Conservation (phyloP, 345 rosid genomes). For the Odontarrhena argentea region DNA sequence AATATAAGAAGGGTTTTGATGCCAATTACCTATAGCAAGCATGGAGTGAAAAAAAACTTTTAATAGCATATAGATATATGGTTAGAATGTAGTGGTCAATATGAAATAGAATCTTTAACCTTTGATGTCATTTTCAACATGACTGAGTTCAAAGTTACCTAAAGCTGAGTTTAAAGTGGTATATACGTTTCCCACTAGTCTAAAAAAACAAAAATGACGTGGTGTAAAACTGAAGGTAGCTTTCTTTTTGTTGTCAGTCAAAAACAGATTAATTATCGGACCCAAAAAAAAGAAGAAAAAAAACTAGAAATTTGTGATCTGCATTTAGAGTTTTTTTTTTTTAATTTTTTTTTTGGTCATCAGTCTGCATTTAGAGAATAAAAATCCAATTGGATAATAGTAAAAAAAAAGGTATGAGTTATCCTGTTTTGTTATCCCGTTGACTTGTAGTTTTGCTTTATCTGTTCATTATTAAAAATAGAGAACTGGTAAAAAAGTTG, state of each 20-base stretch:
- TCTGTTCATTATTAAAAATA: not conserved
- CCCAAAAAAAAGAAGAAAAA: no score
- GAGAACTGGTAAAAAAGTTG: not conserved
- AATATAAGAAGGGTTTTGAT: not conserved
- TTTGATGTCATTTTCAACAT: slow-evolving; percentile 32
- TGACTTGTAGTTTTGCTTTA: not conserved
- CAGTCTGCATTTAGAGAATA: not conserved
- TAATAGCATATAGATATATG: not conserved
- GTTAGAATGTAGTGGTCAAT: not conserved
- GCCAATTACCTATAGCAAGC: not conserved
- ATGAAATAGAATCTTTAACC: not conserved
- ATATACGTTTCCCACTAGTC: slow-evolving; percentile 24
- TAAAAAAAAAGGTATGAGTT: not conserved
- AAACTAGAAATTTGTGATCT: no score
- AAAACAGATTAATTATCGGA: no score
- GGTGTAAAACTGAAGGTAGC: no score
- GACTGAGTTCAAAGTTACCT: slow-evolving; percentile 22
- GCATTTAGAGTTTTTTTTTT: no score
- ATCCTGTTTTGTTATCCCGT: not conserved
- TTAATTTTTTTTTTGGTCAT: no score
- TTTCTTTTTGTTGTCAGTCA: no score
- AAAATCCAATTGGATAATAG: not conserved
- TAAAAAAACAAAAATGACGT: not conserved
- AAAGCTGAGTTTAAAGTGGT: slow-evolving; percentile 20
- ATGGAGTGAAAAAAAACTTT: not conserved